Percentiles rank a stretch among this genome's conserved stretches.
Evolutionary conservation across 2,329 filamentous ascomycete species (phyloP).

Genomic region (Cladophialophora bantiana): DNA sequence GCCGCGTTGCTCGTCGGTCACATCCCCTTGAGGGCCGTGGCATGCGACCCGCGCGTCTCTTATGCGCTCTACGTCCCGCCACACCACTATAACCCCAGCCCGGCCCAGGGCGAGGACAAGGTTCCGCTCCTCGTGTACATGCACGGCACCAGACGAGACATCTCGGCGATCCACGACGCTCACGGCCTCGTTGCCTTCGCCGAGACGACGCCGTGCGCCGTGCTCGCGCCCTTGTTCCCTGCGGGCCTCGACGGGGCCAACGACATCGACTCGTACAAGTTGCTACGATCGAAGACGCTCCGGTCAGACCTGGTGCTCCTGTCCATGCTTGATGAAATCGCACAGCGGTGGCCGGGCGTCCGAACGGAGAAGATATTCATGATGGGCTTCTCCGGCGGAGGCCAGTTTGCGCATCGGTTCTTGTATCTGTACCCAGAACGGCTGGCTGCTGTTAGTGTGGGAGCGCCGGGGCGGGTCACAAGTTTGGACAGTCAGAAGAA

Average conservation of each 20-base stretch:
- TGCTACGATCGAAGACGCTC: constrained; percentile 39
- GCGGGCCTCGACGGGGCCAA: constrained; percentile 43
- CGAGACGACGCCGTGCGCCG: constrained; percentile 40
- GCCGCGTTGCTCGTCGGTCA: constrained; percentile 41
- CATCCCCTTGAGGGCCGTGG: constrained; percentile 24
- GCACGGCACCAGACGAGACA: constrained; percentile 44
- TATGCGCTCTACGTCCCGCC: constrained; percentile 19
- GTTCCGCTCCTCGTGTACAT: constrained; percentile 44
- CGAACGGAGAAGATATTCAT: constrained; percentile 42
- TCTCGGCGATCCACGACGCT: constrained; percentile 24
- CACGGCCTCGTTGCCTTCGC: constrained; percentile 39
- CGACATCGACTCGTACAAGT: constrained; percentile 45
- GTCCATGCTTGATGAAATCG: constrained; percentile 45
- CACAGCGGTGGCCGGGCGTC: constrained; percentile 43
- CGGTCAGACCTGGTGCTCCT: constrained; percentile 43
- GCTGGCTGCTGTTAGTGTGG: constrained; percentile 42
- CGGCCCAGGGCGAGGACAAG: neutral
- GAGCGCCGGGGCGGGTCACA: constrained; percentile 45
- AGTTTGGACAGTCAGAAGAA: constrained; percentile 29
- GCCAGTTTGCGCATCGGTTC: constrained; percentile 46
- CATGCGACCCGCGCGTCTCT: constrained; percentile 8
- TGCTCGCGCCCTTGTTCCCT: constrained; percentile 45
- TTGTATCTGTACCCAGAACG: constrained; percentile 46
- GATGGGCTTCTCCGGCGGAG: constrained; percentile 45
- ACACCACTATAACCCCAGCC: constrained; percentile 11